phyloP scores from a whole-genome alignment of 176 grass and related monocot species.

The Oryza meyeriana region DNA sequence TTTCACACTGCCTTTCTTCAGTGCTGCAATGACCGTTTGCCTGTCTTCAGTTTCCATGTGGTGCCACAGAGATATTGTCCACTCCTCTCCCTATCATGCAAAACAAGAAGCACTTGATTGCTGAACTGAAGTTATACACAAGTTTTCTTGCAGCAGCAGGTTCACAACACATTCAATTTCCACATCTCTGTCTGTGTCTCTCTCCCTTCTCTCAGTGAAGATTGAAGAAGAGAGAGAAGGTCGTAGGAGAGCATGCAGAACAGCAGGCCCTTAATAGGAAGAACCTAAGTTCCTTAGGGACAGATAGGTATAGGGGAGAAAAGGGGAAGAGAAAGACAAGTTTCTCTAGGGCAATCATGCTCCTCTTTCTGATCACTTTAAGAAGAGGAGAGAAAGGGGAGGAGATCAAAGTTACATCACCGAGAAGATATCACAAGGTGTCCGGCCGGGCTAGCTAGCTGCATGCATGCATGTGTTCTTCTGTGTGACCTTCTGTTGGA shows the following conservation, averaged over 20 bases:
- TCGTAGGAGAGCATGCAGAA: neutral
- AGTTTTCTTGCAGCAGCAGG: conserved; percentile 12
- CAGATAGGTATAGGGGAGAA: conserved; percentile 11
- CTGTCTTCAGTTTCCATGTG: conserved; percentile 27
- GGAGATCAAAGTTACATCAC: conserved; percentile 33
- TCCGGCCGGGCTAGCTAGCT: neutral
- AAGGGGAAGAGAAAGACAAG: neutral
- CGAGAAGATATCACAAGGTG: conserved; percentile 36
- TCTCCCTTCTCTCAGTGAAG: neutral
- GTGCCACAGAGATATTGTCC: conserved; percentile 9
- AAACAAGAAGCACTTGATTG: conserved; percentile 49
- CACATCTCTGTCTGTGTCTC: neutral
- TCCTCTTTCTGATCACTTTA: neutral
- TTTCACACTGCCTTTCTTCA: neutral
- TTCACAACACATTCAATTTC: conserved; percentile 22
- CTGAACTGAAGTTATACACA: conserved; percentile 42
- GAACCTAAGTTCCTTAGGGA: conserved; percentile 30
- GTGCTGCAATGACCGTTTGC: conserved; percentile 16
- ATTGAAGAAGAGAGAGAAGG: neutral
- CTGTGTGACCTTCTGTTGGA: neutral
- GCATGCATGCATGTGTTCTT: neutral
- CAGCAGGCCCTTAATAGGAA: conserved; percentile 36
- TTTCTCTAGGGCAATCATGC: conserved; percentile 43
- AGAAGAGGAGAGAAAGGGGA: neutral
- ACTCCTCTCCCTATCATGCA: conserved; percentile 36